Conservation (phyloP, 306 rosid species). For the Glycine latifolia region DNA sequence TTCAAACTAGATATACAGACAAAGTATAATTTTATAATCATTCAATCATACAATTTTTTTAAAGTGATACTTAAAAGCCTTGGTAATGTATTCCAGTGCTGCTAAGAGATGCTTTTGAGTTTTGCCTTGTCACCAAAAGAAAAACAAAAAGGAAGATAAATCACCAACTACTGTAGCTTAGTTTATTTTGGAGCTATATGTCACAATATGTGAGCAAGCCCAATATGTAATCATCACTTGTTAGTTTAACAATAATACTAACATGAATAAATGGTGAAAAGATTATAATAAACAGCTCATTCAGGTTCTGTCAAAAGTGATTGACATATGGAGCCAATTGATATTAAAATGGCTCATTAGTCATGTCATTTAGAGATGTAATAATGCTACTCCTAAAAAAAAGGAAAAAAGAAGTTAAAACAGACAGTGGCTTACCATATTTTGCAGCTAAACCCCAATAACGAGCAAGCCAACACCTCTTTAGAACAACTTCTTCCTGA, state of each 20-base stretch:
- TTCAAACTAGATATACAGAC: background rate
- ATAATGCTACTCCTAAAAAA: background rate
- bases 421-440: constrained; percentile 61
- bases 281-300: constrained; percentile 12
- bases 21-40: constrained; percentile 26
- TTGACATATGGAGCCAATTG: constrained; percentile 28
- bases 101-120: constrained; percentile 12
- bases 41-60: constrained; percentile 18
- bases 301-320: background rate
- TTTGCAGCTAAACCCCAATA: constrained; percentile 97
- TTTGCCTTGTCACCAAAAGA: constrained; percentile 33
- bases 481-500: constrained; percentile 99
- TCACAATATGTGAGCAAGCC: background rate
- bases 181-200: constrained; percentile 28
- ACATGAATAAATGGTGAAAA: constrained; percentile 32
- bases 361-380: too few species aligned
- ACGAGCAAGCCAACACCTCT: constrained; percentile 99
- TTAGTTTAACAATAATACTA: background rate
- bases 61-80: constrained; percentile 41
- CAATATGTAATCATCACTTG: constrained; percentile 6
- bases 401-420: constrained; percentile 31
- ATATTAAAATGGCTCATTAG: background rate
- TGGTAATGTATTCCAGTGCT: constrained; percentile 23
- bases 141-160: constrained; percentile 33
- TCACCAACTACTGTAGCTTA: constrained; percentile 20